A percentile compares a stretch with the other conserved stretches of the same genome.
Evolutionary conservation across 2,329 filamentous ascomycete species (phyloP).

Genomic region (Pestalotiopsis sp.): DNA sequence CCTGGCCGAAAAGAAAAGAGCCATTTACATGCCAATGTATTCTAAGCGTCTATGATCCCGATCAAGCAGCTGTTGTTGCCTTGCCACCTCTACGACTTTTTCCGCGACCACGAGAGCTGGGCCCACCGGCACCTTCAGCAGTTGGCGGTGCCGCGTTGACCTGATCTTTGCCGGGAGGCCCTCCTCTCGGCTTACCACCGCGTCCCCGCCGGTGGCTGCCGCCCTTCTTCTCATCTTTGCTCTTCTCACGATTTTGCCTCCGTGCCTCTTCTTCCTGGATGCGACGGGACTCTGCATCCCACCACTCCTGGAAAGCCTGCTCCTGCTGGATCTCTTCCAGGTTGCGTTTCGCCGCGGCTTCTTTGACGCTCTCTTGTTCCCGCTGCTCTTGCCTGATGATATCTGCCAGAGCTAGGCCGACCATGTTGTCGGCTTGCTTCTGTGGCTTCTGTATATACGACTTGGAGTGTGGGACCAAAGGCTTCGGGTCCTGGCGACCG

Average conservation of each 20-base stretch:
- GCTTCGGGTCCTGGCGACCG: slow-evolving; percentile 35
- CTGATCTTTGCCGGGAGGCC: background rate
- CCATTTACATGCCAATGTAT: background rate
- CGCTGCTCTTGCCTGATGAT: slow-evolving; percentile 86
- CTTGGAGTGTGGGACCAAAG: slow-evolving; percentile 61
- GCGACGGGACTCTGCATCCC: slow-evolving; percentile 81
- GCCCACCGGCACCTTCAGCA: background rate
- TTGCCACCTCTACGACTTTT: slow-evolving; percentile 8
- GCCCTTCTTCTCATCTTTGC: slow-evolving; percentile 39
- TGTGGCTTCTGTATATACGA: slow-evolving; percentile 60
- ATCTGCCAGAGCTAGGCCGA: slow-evolving; percentile 79
- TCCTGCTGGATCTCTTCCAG: slow-evolving; percentile 95
- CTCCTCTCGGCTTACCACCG: slow-evolving; percentile 23
- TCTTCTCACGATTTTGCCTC: slow-evolving; percentile 43
- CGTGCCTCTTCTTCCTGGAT: slow-evolving; percentile 65
- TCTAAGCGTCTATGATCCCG: background rate
- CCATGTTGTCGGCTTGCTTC: slow-evolving; percentile 60
- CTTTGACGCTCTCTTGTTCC: slow-evolving; percentile 80
- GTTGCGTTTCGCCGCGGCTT: slow-evolving; percentile 84
- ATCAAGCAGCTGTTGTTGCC: background rate
- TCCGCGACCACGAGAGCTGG: slow-evolving; percentile 2
- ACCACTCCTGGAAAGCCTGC: slow-evolving; percentile 96
- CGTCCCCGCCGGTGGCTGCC: slow-evolving; percentile 17
- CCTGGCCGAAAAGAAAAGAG: background rate
- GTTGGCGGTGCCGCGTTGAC: background rate